Evolutionary conservation across 768 basidiomycete genomes (phyloP).

Genomic region (Gloeopeniophorella convolvens): DNA sequence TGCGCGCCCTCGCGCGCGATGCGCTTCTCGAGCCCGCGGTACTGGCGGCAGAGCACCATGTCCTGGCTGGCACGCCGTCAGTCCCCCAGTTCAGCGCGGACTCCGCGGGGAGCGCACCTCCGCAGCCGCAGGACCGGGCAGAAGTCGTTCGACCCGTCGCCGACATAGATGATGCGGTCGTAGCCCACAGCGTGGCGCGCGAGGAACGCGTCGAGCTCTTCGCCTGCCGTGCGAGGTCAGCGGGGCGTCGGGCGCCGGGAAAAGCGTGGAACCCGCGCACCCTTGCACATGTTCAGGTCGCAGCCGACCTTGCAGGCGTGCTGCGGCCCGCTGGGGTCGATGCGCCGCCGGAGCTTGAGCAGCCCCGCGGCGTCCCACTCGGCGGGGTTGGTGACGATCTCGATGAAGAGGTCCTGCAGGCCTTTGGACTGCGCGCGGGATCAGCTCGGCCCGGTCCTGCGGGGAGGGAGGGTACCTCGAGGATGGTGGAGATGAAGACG

Average conservation of each 20-base stretch:
- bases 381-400: slow-evolving; percentile 91
- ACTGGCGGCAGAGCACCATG: slow-evolving; percentile 68
- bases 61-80: slow-evolving; percentile 55
- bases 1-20: slow-evolving; percentile 64
- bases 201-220: slow-evolving; percentile 84
- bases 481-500: slow-evolving; percentile 85
- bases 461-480: slow-evolving; percentile 46
- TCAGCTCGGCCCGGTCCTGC: neutral
- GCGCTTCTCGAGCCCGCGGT: slow-evolving; percentile 71
- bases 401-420: slow-evolving; percentile 64
- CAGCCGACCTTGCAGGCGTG: slow-evolving; percentile 86
- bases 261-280: slow-evolving; percentile 38
- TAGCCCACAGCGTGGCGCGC: slow-evolving; percentile 50
- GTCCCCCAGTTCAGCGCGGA: too few relatives aligned
- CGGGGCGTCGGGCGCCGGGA: too few relatives aligned
- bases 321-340: slow-evolving; percentile 71
- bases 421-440: slow-evolving; percentile 56
- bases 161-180: slow-evolving; percentile 83
- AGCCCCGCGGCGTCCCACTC: slow-evolving; percentile 66
- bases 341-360: slow-evolving; percentile 66
- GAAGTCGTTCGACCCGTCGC: slow-evolving; percentile 94
- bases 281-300: slow-evolving; percentile 98
- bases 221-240: too few relatives aligned
- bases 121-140: slow-evolving; percentile 83
- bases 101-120: slow-evolving; percentile 38